A percentile compares a stretch with the other conserved stretches of the same genome.
These are phyloP conservation scores for Pythium guiyangense DNA, from an alignment of 352 stramenopile species.

Conservation along the genomic window DNA sequence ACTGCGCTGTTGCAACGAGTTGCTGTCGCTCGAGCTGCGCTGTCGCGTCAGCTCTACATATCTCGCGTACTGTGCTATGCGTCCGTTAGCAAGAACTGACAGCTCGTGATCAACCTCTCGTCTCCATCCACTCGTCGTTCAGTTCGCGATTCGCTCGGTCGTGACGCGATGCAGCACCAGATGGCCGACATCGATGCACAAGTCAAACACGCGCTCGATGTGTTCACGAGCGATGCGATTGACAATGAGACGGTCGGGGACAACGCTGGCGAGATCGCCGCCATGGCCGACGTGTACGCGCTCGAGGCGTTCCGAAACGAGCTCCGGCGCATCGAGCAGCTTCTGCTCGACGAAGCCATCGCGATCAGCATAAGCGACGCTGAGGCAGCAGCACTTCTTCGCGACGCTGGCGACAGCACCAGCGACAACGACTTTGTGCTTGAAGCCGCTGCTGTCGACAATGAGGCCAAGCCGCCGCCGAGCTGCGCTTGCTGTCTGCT, in stretches of 20 bases:
- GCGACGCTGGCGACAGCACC: no score
- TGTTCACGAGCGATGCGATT: conserved; percentile 6
- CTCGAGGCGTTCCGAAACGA: conserved; percentile 19
- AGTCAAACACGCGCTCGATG: neutral
- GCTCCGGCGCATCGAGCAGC: conserved; percentile 12
- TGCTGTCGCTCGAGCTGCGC: conserved; percentile 27
- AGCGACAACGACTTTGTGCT: conserved; percentile 2
- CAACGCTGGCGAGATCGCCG: neutral
- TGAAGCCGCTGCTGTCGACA: neutral
- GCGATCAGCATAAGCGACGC: conserved; percentile 18
- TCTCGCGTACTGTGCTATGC: no score
- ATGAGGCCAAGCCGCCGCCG: conserved; percentile 5
- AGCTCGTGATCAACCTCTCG: no score
- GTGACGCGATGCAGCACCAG: neutral
- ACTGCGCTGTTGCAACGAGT: conserved; percentile 28
- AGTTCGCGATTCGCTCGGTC: no score
- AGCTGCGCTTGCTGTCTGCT: conserved; percentile 13
- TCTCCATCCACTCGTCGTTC: no score
- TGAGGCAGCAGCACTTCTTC: conserved; percentile 10
- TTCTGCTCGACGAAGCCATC: conserved; percentile 18
- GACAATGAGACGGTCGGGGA: neutral
- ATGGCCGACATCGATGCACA: neutral
- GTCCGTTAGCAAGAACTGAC: no score
- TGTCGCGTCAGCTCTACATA: conserved; percentile 29
- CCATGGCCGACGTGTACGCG: conserved; percentile 4